phyloP scores from a whole-genome alignment of 352 stramenopile species.

The Pythium apleroticum region DNA sequence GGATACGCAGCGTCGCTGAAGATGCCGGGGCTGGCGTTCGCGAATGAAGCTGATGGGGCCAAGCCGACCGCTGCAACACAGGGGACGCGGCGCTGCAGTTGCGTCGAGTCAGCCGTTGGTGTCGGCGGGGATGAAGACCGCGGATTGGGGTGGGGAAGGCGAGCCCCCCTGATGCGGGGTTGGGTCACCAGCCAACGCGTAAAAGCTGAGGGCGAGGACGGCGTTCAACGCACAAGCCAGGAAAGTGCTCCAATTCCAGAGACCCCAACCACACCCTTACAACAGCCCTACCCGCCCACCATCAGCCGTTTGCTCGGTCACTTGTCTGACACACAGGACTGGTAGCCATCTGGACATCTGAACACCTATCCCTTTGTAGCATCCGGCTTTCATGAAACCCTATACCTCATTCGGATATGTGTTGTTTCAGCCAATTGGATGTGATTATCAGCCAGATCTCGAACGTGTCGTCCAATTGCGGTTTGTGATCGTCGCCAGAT shows the following conservation, averaged over 20 bases:
- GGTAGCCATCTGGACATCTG: conserved; percentile 16
- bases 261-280: conserved; percentile 6
- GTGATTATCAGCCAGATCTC: neutral
- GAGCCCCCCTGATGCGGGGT: neutral
- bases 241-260: conserved; percentile 18
- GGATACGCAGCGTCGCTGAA: conserved; percentile 7
- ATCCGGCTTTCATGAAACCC: conserved; percentile 19
- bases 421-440: conserved; percentile 14
- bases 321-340: neutral
- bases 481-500: conserved; percentile 4
- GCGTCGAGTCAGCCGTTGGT: conserved; percentile 1
- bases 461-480: conserved; percentile 12
- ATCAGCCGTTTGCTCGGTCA: conserved; percentile 10
- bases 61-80: neutral
- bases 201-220: neutral
- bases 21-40: conserved; percentile 2
- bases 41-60: neutral
- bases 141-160: neutral
- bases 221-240: conserved; percentile 21
- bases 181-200: neutral
- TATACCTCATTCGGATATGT: conserved; percentile 12
- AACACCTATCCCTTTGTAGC: conserved; percentile 13
- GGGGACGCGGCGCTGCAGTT: neutral
- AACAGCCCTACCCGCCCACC: conserved; percentile 9
- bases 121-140: neutral